These are phyloP conservation scores for Clarkia xantiana DNA, from an alignment of 345 rosid genomes.

Conservation along the genomic window DNA sequence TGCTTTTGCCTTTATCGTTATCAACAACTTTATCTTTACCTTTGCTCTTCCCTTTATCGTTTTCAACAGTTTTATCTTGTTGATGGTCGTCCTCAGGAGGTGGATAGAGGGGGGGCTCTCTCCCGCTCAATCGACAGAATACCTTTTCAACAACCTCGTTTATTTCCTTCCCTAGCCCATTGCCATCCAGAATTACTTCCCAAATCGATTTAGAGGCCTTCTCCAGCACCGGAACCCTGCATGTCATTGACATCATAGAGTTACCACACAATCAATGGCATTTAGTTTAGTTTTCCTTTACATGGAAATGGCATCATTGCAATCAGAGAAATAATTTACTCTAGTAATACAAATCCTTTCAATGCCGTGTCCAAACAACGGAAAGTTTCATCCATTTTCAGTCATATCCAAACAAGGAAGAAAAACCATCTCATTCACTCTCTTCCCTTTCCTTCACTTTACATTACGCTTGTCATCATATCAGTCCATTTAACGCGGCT, in stretches of 20 bases:
- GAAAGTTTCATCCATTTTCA: too few relatives aligned
- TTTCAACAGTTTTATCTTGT: constrained; percentile 18
- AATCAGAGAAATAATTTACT: background rate
- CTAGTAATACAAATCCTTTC: too few relatives aligned
- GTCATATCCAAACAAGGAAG: too few relatives aligned
- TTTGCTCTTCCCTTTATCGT: constrained; percentile 22
- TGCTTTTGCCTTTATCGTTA: background rate
- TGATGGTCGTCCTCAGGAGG: constrained; percentile 20
- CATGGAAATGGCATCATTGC: background rate
- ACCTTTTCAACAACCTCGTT: constrained; percentile 49
- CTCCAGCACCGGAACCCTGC: constrained; percentile 78
- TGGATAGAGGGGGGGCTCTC: constrained; percentile 59
- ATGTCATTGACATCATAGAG: constrained; percentile 7
- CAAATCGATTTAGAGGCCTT: constrained; percentile 96
- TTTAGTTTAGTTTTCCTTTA: background rate
- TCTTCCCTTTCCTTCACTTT: too few relatives aligned
- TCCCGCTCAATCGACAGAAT: constrained; percentile 63
- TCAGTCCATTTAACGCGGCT: too few relatives aligned
- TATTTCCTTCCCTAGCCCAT: constrained; percentile 64
- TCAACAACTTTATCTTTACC: constrained; percentile 17
- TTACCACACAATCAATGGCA: background rate
- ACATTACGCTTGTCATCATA: too few relatives aligned
- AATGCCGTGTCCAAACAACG: too few relatives aligned
- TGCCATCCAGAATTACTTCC: constrained; percentile 74
- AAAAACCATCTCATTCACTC: too few relatives aligned